Conservation (phyloP, 345 rosid genomes). For the Noccaea bulbosa region DNA sequence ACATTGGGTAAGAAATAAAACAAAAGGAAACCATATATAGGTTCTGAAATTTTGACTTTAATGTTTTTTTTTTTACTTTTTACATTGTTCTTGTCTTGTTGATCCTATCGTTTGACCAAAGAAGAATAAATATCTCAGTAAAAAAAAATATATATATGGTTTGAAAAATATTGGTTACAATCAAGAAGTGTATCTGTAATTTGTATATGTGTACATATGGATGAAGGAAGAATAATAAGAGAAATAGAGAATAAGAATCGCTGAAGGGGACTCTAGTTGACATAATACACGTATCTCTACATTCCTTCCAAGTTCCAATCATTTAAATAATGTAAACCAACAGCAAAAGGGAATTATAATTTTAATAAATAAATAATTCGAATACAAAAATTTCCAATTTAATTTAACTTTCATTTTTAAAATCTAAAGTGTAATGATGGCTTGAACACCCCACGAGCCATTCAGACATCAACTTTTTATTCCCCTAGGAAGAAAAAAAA, state of each 20-base stretch:
- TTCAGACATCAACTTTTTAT: conserved; percentile 38
- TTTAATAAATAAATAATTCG: conserved; percentile 1
- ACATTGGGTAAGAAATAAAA: not conserved
- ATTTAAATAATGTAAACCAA: conserved; percentile 40
- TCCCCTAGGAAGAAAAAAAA: conserved; percentile 35
- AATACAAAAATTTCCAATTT: not conserved
- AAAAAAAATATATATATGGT: conserved; percentile 18
- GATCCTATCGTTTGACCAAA: not conserved
- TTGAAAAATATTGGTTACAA: conserved; percentile 8
- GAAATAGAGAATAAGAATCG: conserved; percentile 4
- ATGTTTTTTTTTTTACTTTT: not conserved
- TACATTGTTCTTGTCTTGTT: not conserved
- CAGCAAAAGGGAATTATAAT: conserved; percentile 8
- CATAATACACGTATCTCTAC: conserved; percentile 28
- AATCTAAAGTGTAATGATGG: conserved; percentile 40
- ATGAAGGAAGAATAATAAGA: conserved; percentile 16
- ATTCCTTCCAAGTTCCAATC: conserved; percentile 33
- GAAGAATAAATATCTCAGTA: not conserved
- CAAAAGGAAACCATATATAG: not conserved
- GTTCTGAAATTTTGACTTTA: not conserved
- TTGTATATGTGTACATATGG: not conserved
- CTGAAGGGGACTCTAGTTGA: conserved; percentile 35
- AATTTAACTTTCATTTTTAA: not conserved
- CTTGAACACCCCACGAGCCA: conserved; percentile 66
- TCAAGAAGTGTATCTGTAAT: not conserved